Base-by-base conservation (phyloP, 495 filamentous ascomycete genomes). In the Bacidia rubella region DNA sequence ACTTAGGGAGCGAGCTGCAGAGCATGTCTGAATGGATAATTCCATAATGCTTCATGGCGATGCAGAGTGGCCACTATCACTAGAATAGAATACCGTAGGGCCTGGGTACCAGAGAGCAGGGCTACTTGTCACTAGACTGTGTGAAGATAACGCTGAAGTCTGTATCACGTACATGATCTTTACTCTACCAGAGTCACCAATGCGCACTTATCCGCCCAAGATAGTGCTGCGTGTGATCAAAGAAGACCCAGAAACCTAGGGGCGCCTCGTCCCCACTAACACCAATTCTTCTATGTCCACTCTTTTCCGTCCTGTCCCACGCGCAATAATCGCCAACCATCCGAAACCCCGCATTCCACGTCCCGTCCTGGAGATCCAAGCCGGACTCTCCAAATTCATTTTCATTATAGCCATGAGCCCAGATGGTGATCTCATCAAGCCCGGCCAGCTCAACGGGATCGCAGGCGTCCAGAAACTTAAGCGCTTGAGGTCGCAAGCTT, bases 181-280 rank as follows among this genome's bases (percentile, higher is more conserved):
- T 9, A 39, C 9, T n/a, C 32, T 39, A 39, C 32, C n/a, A 39
- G 32, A 39, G n/a, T 39, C 32, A 39, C 32, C 32, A 39, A 39
- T 39, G 32, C 46, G 46, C 46, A 15, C 22, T 25, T 20, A 48
- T 48, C 46, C 27, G 46, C 46, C 11, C 9, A 10, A 48, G 11
- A 48, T 48, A 48, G 7, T 48, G 11, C 46, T 48, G 46, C 23
- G 46, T 48, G 46, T 48, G 46, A 17, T 48, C 46, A 25, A 48
- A 48, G 46, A 48, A 48, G 46, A 48, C 46, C 22, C 46, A 48
- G 46, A 48, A 48, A 20, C 46, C 46, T 48, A 48, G 22, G 11
- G 46, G 46, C 46, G 46, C 46, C 46, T 48, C 46, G 22, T 48
- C 46, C 19, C 11, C 22, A 48, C 22, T 9, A 11, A 48, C 46